These are phyloP conservation scores for Aspergillus pseudoglaucus DNA, from an alignment of 2,329 filamentous ascomycete genomes.

Conservation along the genomic window DNA sequence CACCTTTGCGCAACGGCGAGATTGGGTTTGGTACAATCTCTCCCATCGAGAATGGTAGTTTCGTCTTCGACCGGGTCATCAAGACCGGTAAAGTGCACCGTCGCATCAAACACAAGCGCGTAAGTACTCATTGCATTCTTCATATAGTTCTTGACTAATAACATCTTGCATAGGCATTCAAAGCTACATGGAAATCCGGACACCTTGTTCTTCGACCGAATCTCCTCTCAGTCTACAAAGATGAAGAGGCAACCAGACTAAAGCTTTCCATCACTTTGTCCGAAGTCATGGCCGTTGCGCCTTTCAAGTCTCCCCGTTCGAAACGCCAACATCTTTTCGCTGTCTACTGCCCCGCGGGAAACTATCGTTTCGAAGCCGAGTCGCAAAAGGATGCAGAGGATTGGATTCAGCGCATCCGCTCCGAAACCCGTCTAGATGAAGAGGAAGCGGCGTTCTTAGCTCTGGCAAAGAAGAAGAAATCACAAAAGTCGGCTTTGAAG, in stretches of 20 bases:
- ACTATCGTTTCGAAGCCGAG: constrained; percentile 79
- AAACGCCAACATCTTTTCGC: constrained; percentile 84
- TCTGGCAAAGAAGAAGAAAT: constrained; percentile 18
- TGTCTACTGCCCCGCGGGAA: constrained; percentile 82
- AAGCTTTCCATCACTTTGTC: constrained; percentile 81
- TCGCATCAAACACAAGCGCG: constrained; percentile 90
- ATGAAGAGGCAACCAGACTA: constrained; percentile 80
- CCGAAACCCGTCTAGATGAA: constrained; percentile 75
- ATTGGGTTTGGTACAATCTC: constrained; percentile 62
- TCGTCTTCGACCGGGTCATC: constrained; percentile 89
- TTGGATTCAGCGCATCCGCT: constrained; percentile 78
- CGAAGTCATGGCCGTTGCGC: constrained; percentile 84
- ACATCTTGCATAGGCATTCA: constrained; percentile 28
- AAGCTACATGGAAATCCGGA: constrained; percentile 79
- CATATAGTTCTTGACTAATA: constrained; percentile 6
- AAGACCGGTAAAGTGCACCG: constrained; percentile 83
- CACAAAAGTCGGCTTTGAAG: constrained; percentile 12
- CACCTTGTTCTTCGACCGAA: constrained; percentile 88
- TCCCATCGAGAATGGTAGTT: constrained; percentile 88
- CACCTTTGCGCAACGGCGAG: constrained; percentile 37
- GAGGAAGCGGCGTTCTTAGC: constrained; percentile 75
- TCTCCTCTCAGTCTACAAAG: constrained; percentile 86
- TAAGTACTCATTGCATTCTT: constrained; percentile 29
- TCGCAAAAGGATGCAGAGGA: constrained; percentile 68
- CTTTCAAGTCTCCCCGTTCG: constrained; percentile 82